These are phyloP conservation scores for Coemansia sp. DNA, from an alignment of 192 early-diverging fungal genomes.

Conservation along the genomic window DNA sequence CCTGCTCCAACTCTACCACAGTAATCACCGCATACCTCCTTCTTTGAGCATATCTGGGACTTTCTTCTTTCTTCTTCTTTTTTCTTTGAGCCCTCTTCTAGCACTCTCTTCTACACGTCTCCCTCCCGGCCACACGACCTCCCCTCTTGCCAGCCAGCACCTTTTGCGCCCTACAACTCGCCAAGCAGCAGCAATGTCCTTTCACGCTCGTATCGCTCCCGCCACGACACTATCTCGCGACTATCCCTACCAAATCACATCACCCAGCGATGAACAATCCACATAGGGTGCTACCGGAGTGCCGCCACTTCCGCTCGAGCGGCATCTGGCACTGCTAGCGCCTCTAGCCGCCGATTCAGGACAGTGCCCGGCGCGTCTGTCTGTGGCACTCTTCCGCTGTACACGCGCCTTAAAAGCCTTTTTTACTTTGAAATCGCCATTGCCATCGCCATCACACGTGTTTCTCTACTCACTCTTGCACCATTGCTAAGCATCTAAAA, in stretches of 20 bases:
- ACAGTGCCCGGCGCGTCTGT: background rate
- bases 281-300: too few relatives aligned
- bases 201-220: background rate
- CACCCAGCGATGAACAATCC: background rate
- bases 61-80: background rate
- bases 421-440: background rate
- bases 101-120: too few relatives aligned
- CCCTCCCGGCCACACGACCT: background rate
- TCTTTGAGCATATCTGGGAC: slow-evolving; percentile 1
- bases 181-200: background rate
- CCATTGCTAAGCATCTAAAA: background rate
- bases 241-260: background rate
- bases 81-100: too few relatives aligned
- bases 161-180: too few relatives aligned
- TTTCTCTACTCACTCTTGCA: slow-evolving; percentile 4
- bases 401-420: background rate
- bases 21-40: slow-evolving; percentile 6
- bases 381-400: background rate
- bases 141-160: background rate
- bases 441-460: background rate
- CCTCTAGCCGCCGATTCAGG: background rate
- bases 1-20: slow-evolving; percentile 6
- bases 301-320: background rate
- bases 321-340: background rate
- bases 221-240: slow-evolving; percentile 1